Percentiles rank a stretch among this genome's conserved stretches.
These are phyloP conservation scores for Amorphotheca resinae DNA, from an alignment of 495 filamentous ascomycete species.

Conservation along the genomic window DNA sequence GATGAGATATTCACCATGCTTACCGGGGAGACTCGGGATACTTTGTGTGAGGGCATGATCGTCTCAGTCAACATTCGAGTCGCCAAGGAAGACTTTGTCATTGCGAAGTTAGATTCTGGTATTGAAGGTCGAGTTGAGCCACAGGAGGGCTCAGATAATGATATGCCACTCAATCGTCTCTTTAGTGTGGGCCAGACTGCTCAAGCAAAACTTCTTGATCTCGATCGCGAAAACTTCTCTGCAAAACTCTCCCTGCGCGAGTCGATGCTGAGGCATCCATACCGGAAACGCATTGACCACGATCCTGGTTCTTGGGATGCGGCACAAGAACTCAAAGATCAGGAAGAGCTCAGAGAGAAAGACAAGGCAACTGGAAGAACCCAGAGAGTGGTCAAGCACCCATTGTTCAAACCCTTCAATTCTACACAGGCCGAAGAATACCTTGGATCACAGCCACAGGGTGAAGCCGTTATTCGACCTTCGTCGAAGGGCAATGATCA, in stretches of 20 bases:
- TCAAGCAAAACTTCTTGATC: slow-evolving; percentile 71
- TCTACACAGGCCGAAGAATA: slow-evolving; percentile 88
- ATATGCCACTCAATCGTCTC: slow-evolving; percentile 29
- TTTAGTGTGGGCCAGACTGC: slow-evolving; percentile 70
- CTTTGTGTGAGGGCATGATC: slow-evolving; percentile 77
- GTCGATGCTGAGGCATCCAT: slow-evolving; percentile 59
- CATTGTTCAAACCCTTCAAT: slow-evolving; percentile 87
- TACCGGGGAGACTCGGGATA: slow-evolving; percentile 81
- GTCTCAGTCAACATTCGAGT: slow-evolving; percentile 79
- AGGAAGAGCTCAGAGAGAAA: slow-evolving; percentile 64
- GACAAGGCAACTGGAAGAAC: slow-evolving; percentile 70
- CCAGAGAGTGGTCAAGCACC: slow-evolving; percentile 92
- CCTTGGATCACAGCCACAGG: slow-evolving; percentile 66
- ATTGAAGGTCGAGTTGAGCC: slow-evolving; percentile 71
- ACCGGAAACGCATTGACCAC: slow-evolving; percentile 51
- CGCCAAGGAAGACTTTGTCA: slow-evolving; percentile 80
- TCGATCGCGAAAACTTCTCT: slow-evolving; percentile 71
- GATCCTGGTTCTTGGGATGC: slow-evolving; percentile 77
- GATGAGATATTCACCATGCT: slow-evolving; percentile 96
- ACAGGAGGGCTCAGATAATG: slow-evolving; percentile 28
- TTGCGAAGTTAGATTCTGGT: slow-evolving; percentile 86
- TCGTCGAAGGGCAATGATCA: slow-evolving; percentile 91
- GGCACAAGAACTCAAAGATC: slow-evolving; percentile 62
- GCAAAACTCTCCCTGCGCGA: slow-evolving; percentile 76
- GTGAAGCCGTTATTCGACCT: slow-evolving; percentile 89